Percentiles rank a stretch among this genome's conserved stretches.
Conservation (phyloP, 1,284 basidiomycete species). For the Melampsora abietis-canadensis region DNA sequence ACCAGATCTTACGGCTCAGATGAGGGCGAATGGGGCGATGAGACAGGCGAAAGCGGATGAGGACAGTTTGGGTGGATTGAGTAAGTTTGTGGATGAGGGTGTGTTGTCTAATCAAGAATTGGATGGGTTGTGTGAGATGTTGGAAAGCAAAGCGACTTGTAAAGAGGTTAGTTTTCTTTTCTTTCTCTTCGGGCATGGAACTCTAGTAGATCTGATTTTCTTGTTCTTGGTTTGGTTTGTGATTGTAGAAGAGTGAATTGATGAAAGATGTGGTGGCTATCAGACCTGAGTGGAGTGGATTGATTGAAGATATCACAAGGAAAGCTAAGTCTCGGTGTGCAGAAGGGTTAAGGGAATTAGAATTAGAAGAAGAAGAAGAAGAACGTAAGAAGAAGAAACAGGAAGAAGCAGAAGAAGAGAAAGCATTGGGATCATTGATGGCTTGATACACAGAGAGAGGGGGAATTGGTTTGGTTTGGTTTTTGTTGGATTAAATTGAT, state of each 20-base stretch:
- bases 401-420: no score
- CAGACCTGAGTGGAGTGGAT: neutral
- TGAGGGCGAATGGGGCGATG: no score
- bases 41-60: no score
- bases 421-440: no score
- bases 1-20: no score
- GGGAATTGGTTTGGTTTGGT: no score
- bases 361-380: no score
- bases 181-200: no score
- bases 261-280: neutral
- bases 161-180: neutral
- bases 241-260: neutral
- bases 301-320: neutral
- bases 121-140: slow-evolving; percentile 12
- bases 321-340: neutral
- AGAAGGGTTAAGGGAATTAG: neutral
- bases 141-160: slow-evolving; percentile 11
- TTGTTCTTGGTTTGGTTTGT: neutral
- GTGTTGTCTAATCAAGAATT: slow-evolving; percentile 4
- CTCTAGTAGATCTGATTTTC: neutral
- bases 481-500: no score
- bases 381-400: no score
- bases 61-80: neutral
- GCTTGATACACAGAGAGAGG: no score
- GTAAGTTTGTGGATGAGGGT: slow-evolving; percentile 1